Conservation (phyloP, 192 early-diverging fungal species). For the Coemansia sp. region DNA sequence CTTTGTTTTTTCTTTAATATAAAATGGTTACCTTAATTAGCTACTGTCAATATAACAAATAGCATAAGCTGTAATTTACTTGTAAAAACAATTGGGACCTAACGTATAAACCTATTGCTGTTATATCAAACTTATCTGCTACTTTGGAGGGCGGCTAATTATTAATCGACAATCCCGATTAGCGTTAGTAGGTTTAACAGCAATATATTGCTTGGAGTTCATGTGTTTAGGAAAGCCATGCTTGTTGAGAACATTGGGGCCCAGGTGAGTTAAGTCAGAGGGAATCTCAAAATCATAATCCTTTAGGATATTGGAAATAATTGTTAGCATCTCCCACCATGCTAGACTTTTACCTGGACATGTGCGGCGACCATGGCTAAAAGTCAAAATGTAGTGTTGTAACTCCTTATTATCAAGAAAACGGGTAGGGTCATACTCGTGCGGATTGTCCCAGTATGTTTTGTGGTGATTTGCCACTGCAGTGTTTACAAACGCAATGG, state of each 20-base stretch:
- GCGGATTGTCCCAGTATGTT: conserved; percentile 18
- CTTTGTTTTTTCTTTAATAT: too few relatives aligned
- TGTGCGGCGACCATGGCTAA: conserved; percentile 22
- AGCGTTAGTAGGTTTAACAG: conserved; percentile 15
- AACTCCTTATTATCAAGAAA: conserved; percentile 13
- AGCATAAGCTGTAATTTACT: too few relatives aligned
- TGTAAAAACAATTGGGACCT: too few relatives aligned
- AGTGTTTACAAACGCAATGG: conserved; percentile 14
- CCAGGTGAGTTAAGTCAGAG: conserved; percentile 17
- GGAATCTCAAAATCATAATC: conserved; percentile 33
- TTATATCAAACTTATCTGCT: neutral
- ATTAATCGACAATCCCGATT: conserved; percentile 22
- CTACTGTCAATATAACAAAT: too few relatives aligned
- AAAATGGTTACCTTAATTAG: too few relatives aligned
- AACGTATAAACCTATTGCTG: too few relatives aligned
- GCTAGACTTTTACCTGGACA: conserved; percentile 40
- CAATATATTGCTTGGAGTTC: conserved; percentile 18
- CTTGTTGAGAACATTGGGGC: conserved; percentile 23
- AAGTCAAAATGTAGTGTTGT: conserved; percentile 19
- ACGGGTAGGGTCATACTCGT: conserved; percentile 17
- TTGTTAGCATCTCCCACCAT: conserved; percentile 25
- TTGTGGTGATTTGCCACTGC: conserved; percentile 16
- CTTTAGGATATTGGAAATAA: conserved; percentile 25
- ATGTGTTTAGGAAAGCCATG: conserved; percentile 23
- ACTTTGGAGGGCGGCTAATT: neutral